These are phyloP conservation scores for Rubroshorea leprosula DNA, from an alignment of 345 rosid species.

Conservation along the genomic window DNA sequence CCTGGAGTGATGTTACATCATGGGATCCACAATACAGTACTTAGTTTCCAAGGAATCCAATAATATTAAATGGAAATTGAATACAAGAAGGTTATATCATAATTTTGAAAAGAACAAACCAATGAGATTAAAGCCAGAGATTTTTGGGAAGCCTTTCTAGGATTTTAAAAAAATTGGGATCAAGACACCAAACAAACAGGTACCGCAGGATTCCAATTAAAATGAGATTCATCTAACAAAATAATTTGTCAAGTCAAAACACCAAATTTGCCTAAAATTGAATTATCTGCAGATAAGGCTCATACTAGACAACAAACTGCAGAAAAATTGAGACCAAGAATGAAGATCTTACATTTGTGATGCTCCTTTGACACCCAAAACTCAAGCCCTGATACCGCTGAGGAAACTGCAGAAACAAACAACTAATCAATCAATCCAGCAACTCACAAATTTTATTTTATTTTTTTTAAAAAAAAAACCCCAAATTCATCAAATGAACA, in stretches of 20 bases:
- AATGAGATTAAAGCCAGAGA: no score
- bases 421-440: slow-evolving; percentile 14
- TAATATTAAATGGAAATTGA: no score
- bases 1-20: slow-evolving; percentile 8
- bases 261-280: not conserved
- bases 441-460: not conserved
- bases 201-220: no score
- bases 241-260: no score
- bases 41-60: not conserved
- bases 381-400: slow-evolving; percentile 83
- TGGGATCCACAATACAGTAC: slow-evolving; percentile 1
- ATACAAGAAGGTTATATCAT: no score
- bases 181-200: no score
- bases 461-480: not conserved
- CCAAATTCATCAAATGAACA: not conserved
- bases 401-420: slow-evolving; percentile 52
- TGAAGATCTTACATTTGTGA: slow-evolving; percentile 55
- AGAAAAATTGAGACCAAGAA: not conserved
- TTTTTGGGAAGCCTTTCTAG: no score
- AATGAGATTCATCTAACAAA: no score
- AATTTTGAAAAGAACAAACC: no score
- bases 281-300: no score
- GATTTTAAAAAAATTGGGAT: no score
- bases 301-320: not conserved
- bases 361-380: slow-evolving; percentile 70